These are phyloP conservation scores for Pugionium dolabratum DNA, from an alignment of 345 rosid genomes.

Conservation along the genomic window DNA sequence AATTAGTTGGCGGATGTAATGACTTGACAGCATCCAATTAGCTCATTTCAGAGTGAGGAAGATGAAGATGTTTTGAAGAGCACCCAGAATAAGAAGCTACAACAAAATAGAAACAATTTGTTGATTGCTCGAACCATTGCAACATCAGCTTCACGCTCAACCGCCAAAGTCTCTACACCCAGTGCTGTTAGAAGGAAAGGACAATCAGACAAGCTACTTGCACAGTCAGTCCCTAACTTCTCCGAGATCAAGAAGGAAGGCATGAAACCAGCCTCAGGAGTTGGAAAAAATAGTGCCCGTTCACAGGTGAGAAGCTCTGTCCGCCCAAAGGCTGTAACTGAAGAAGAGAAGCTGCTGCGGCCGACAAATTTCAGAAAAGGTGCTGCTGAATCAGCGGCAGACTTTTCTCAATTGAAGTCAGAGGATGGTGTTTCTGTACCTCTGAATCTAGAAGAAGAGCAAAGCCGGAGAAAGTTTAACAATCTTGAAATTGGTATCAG, in stretches of 20 bases:
- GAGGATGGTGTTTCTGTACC: conserved; percentile 55
- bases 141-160: conserved; percentile 57
- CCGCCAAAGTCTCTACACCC: conserved; percentile 57
- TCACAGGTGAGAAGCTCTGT: conserved; percentile 59
- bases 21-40: conserved; percentile 64
- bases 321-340: conserved; percentile 64
- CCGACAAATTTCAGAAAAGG: conserved; percentile 59
- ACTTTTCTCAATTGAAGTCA: conserved; percentile 49
- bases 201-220: conserved; percentile 73
- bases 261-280: conserved; percentile 64
- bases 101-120: conserved; percentile 48
- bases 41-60: conserved; percentile 68
- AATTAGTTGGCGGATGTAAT: conserved; percentile 43
- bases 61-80: conserved; percentile 69
- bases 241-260: conserved; percentile 90
- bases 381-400: conserved; percentile 54
- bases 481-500: conserved; percentile 59
- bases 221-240: conserved; percentile 85
- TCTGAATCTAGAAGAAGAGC: conserved; percentile 63
- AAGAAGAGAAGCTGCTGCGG: conserved; percentile 68
- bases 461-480: conserved; percentile 51
- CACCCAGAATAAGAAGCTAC: conserved; percentile 55
- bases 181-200: conserved; percentile 61
- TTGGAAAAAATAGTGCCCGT: conserved; percentile 56
- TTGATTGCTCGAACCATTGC: conserved; percentile 60